A percentile compares a stretch with the other conserved stretches of the same genome.
phyloP scores from a whole-genome alignment of 805 yeast species.

The Tetrapisispora phaffii region DNA sequence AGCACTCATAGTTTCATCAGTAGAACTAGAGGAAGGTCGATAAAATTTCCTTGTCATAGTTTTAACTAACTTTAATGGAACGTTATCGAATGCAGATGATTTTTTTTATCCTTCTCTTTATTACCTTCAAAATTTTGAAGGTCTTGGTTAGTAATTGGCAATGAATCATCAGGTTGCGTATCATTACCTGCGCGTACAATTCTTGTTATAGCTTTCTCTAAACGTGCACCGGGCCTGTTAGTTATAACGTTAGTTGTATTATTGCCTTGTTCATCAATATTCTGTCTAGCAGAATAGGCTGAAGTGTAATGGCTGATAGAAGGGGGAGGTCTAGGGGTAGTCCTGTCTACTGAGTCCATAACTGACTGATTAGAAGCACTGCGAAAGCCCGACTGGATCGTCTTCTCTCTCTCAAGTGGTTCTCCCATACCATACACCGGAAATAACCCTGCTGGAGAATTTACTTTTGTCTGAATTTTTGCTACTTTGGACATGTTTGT shows the following conservation, averaged over 20 bases:
- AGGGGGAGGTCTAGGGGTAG: conserved; percentile 29
- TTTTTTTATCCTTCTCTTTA: neutral
- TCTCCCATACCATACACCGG: conserved; percentile 5
- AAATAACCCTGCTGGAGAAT: conserved; percentile 4
- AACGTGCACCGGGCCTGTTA: conserved; percentile 28
- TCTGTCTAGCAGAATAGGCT: neutral
- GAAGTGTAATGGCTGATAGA: neutral
- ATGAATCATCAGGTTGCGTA: neutral
- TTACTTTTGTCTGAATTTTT: neutral
- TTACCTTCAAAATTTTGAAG: too few species aligned
- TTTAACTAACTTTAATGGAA: neutral
- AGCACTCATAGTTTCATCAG: neutral
- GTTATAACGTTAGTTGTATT: conserved; percentile 25
- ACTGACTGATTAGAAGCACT: neutral
- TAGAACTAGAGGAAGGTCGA: neutral
- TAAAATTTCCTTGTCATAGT: neutral
- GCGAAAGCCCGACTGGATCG: conserved; percentile 41
- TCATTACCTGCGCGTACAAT: neutral
- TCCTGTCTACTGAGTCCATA: neutral
- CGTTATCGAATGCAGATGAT: neutral
- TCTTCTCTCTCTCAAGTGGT: conserved; percentile 1
- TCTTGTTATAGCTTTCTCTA: conserved; percentile 16
- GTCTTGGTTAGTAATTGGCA: neutral
- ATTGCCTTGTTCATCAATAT: neutral
- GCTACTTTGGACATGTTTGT: neutral